A percentile compares a stretch with the other conserved stretches of the same genome.
Conservation (phyloP, 2,329 filamentous ascomycete genomes). For the Incumbomyces lentus region DNA sequence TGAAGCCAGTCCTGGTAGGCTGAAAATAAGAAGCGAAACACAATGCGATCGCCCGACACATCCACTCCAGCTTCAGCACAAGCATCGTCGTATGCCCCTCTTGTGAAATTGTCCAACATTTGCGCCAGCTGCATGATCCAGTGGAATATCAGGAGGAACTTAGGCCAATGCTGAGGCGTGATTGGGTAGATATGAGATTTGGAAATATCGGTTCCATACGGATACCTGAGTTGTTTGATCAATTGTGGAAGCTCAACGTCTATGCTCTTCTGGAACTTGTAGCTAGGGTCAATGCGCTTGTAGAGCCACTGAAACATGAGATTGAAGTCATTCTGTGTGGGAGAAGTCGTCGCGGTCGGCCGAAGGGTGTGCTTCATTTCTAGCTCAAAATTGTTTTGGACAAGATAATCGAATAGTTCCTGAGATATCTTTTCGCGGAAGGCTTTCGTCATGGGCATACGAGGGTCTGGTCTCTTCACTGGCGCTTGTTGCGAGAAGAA, state of each 20-base stretch:
- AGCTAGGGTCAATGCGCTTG: conserved; percentile 85
- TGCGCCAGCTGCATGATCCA: conserved; percentile 99
- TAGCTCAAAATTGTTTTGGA: conserved; percentile 91
- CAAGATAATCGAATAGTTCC: conserved; percentile 83
- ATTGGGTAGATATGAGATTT: conserved; percentile 94
- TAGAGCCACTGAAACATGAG: conserved; percentile 98
- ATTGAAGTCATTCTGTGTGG: conserved; percentile 97
- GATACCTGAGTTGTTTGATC: conserved; percentile 86
- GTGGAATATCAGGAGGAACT: conserved; percentile 83
- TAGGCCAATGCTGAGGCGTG: conserved; percentile 93
- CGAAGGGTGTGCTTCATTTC: conserved; percentile 94
- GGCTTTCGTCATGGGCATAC: conserved; percentile 69
- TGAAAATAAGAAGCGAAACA: conserved; percentile 80
- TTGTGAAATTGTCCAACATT: conserved; percentile 77
- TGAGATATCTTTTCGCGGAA: conserved; percentile 77
- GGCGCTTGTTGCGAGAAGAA: conserved; percentile 87
- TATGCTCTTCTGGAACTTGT: conserved; percentile 87
- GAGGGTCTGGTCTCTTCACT: conserved; percentile 74
- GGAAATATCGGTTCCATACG: conserved; percentile 88
- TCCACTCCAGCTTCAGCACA: conserved; percentile 82
- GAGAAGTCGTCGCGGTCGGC: conserved; percentile 81
- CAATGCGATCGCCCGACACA: conserved; percentile 79
- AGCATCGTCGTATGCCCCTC: conserved; percentile 76
- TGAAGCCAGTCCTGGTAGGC: conserved; percentile 91
- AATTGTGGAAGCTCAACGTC: conserved; percentile 90